Evolutionary conservation across 352 stramenopile genomes (phyloP), one percentile per base, ranked within the genome.

Genomic region (Phytophthora pini): DNA sequence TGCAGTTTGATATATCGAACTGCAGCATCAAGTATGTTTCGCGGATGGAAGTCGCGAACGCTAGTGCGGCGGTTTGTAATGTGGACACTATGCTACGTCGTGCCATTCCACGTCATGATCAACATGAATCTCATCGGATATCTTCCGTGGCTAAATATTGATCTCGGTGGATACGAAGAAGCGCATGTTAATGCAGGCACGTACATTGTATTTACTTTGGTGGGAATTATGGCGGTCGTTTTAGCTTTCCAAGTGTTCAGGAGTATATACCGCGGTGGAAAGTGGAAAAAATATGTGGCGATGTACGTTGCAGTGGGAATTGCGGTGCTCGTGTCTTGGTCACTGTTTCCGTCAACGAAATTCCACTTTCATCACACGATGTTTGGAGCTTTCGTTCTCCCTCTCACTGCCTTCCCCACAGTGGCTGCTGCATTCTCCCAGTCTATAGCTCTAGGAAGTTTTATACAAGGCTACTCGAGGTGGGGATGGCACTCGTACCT

Each of bases 331-430:
- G 12, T 92, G 26, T 87, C 77, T 17, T 90, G 77, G 72, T 67
- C 44, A 1, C 52, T 92, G 1, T 93, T 90, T 54, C 61, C 68
- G n/a, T 82, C 79, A 15, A 85, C 80, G 9, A 51, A 74, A 20
- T 88, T 92, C 12, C 87, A 95, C 49, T 36, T 93, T 11, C 87
- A 93, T 55, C 87, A 95, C 60, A 80, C 86, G 0, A 91, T 92
- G 80, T 49, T 93, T 8, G 83, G 81, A 1, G 74, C 80, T 2
- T 55, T 87, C 17, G 40, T 93, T 8, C 57, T 95, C 13, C 84
- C 87, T n/a, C 55, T 93, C 36, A 95, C 87, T n/a, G 72, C 73
- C 3, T 90, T 90, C 51, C 59, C 84, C 12, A 88, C 76, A 22
- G 79, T 62, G 13, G 48, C 79, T n/a, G 83, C 87, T 12, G 82